These are phyloP conservation scores for Malus orientalis DNA, from an alignment of 306 rosid species.

Conservation along the genomic window DNA sequence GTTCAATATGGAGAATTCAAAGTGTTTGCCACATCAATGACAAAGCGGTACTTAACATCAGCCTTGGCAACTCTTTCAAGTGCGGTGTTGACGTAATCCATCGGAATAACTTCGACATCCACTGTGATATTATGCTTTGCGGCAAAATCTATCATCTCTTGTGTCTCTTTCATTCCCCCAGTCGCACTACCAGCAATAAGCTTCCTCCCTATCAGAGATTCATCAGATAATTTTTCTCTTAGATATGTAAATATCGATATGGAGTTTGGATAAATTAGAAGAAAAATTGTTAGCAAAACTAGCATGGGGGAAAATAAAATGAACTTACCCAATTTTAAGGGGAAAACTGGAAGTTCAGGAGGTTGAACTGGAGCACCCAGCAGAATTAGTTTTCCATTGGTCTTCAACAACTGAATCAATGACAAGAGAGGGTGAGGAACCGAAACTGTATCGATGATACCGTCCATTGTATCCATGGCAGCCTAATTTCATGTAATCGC, in stretches of 20 bases:
- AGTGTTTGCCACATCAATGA: slow-evolving; percentile 31
- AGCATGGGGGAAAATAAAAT: neutral
- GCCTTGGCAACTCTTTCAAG: slow-evolving; percentile 35
- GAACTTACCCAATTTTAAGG: slow-evolving; percentile 23
- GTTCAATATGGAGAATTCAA: neutral
- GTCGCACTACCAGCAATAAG: slow-evolving; percentile 24
- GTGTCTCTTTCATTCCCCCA: slow-evolving; percentile 23
- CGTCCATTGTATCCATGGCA: slow-evolving; percentile 24
- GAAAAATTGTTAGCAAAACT: neutral
- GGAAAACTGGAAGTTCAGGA: slow-evolving; percentile 17
- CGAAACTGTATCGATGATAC: slow-evolving; percentile 33
- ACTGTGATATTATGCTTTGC: slow-evolving; percentile 40
- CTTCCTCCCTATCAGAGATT: neutral
- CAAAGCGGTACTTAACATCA: slow-evolving; percentile 51
- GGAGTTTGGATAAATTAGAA: neutral
- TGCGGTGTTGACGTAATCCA: slow-evolving; percentile 44
- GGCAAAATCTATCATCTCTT: slow-evolving; percentile 51
- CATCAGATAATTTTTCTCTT: neutral
- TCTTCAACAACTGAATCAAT: slow-evolving; percentile 3
- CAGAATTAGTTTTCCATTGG: slow-evolving; percentile 27
- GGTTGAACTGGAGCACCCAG: slow-evolving; percentile 20
- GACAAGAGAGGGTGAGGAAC: slow-evolving; percentile 14
- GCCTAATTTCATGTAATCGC: slow-evolving; percentile 7
- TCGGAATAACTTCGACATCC: slow-evolving; percentile 34
- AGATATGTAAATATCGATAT: neutral